Base-by-base conservation (phyloP, 2,329 filamentous ascomycete species). In the Fusarium buharicum region DNA sequence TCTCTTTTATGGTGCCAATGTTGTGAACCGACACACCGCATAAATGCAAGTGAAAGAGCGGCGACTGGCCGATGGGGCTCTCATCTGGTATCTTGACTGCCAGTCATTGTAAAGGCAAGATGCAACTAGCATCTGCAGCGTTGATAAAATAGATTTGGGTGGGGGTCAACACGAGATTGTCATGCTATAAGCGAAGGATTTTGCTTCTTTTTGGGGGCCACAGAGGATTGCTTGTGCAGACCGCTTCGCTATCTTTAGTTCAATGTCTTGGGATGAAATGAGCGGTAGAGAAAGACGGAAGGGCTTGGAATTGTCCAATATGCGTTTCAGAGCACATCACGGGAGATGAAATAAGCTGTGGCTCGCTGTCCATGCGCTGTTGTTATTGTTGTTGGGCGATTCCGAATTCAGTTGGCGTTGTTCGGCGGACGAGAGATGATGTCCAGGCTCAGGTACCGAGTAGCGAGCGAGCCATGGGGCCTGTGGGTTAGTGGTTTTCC, bases 291-390 rank as follows among this genome's bases (percentile, higher is more conserved):
- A 45, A 50, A 40, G 22, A 24, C 22, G 22, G 22, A 24, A 24
- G 4, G 43, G 28, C 22, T 22, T 28, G 16, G 13, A 37, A 22
- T 36, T 39, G 33, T 18, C 37, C 50, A 16, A 34, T 22, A 41
- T 34, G 50, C 46, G 61, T 62, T 64, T 62, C 62, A 65, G 43
- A 50, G 41, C 30, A 59, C 34, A 40, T 62, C 52, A 62, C 33
- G 43, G 39, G 33, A 45, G 14, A 31, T 46, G 24, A 30, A 38
- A 31, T 28, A 20, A 13, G 30, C 30, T 38, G 36, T 22, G 20
- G 12, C 38, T 39, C 18, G 48, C 31, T 58, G 47, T 62, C 50
- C 33, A 53, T 56, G 51, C 36, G 36, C 13, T 14, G 41, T 16
- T 40, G 50, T 24, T 39, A 34, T 36, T 30, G 28, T 40, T 40